Percentiles rank a stretch among this genome's conserved stretches.
These are phyloP conservation scores for Bipolaris gigantea DNA, from an alignment of 2,329 filamentous ascomycete genomes.

Conservation along the genomic window DNA sequence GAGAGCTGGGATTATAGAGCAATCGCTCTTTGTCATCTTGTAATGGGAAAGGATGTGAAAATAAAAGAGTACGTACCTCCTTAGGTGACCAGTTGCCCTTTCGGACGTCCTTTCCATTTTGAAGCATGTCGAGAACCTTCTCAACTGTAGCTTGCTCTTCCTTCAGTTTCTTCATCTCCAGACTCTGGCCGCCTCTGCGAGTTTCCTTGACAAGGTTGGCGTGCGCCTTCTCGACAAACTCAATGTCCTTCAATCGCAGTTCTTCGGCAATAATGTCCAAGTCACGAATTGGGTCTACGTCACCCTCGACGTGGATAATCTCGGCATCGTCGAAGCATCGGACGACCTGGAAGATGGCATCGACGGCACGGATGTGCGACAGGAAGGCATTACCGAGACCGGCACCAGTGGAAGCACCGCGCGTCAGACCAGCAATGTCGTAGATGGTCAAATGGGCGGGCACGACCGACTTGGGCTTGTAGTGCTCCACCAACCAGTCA, in stretches of 20 bases:
- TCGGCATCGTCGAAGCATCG: constrained; percentile 98
- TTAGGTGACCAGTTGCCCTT: constrained; percentile 89
- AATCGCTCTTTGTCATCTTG: constrained; percentile 98
- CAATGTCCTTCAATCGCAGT: constrained; percentile 95
- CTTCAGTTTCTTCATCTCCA: constrained; percentile 97
- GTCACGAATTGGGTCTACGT: constrained; percentile 93
- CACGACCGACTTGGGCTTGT: constrained; percentile 96
- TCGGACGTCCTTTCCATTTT: constrained; percentile 89
- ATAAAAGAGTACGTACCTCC: constrained; percentile 70
- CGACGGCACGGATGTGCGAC: constrained; percentile 96
- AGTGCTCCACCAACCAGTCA: constrained; percentile 94
- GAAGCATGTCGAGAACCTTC: constrained; percentile 80
- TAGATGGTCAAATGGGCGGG: constrained; percentile 98
- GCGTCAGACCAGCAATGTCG: constrained; percentile 95
- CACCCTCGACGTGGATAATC: constrained; percentile 99
- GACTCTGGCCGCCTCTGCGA: constrained; percentile 85
- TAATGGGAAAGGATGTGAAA: constrained; percentile 42
- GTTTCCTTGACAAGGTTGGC: constrained; percentile 95
- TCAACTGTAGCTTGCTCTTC: constrained; percentile 93
- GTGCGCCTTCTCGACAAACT: constrained; percentile 94
- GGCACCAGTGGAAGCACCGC: constrained; percentile 93
- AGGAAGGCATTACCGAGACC: constrained; percentile 97
- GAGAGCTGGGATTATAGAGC: constrained; percentile 99
- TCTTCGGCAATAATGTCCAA: constrained; percentile 96
- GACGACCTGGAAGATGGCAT: constrained; percentile 97